Percentiles rank a stretch among this genome's conserved stretches.
Evolutionary conservation across 2,329 filamentous ascomycete species (phyloP).

Genomic region (Neonectria punicea): DNA sequence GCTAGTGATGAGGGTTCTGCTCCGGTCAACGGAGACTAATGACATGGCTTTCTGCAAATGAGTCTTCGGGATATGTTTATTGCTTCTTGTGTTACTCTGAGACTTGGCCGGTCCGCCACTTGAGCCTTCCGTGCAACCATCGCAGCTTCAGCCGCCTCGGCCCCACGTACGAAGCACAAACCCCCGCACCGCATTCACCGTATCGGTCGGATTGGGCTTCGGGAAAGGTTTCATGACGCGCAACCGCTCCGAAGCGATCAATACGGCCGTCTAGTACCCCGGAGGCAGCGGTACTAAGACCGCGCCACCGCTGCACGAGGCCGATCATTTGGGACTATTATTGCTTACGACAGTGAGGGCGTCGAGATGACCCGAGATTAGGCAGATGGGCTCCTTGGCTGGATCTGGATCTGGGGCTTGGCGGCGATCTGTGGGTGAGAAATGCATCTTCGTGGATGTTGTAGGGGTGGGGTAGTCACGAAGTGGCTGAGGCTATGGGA

Average conservation of each 20-base stretch:
- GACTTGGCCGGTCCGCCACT: neutral
- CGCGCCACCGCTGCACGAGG: neutral
- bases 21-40: neutral
- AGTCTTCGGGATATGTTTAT: neutral
- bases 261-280: neutral
- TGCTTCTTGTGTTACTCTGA: neutral
- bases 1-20: neutral
- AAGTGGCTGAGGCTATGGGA: neutral
- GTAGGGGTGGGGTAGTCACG: neutral
- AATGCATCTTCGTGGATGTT: neutral
- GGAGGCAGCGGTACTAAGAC: neutral
- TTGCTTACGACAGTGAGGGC: too few species aligned
- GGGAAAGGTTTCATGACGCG: neutral
- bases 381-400: neutral
- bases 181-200: conserved; percentile 2
- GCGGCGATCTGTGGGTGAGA: too few species aligned
- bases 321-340: neutral
- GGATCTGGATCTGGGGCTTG: too few species aligned
- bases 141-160: neutral
- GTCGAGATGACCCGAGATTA: too few species aligned
- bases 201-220: neutral
- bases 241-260: neutral
- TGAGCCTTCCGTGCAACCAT: neutral
- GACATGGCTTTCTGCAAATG: neutral
- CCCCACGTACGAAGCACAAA: neutral